These are phyloP conservation scores for Agaricus sinodeliciosus DNA, from an alignment of 768 basidiomycete species.

Conservation along the genomic window DNA sequence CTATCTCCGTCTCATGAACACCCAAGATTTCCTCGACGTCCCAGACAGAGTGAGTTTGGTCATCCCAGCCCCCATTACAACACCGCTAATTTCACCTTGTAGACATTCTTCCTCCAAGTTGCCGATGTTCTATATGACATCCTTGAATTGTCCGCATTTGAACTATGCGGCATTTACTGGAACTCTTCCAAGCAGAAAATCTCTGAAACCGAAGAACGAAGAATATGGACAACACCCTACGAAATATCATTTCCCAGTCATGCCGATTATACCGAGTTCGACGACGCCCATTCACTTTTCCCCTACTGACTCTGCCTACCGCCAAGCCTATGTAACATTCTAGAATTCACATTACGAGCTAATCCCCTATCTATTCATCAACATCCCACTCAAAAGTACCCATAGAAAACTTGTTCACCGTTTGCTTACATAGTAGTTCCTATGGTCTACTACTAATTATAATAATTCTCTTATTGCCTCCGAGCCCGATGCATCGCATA, in stretches of 20 bases:
- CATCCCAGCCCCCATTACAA: constrained; percentile 6
- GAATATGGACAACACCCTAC: constrained; percentile 32
- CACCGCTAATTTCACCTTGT: constrained; percentile 12
- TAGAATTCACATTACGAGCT: not conserved
- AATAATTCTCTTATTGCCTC: constrained; percentile 2
- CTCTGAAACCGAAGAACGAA: constrained; percentile 29
- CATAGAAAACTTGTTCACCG: not conserved
- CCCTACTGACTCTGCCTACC: constrained; percentile 5
- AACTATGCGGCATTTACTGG: constrained; percentile 76
- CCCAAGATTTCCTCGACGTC: constrained; percentile 40
- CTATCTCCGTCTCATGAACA: constrained; percentile 63
- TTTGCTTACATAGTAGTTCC: not conserved
- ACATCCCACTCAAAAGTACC: constrained; percentile 8
- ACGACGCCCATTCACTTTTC: constrained; percentile 7
- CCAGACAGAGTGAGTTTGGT: constrained; percentile 44
- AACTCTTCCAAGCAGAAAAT: constrained; percentile 38
- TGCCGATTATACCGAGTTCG: constrained; percentile 7
- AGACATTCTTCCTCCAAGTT: constrained; percentile 32
- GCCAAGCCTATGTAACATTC: not conserved
- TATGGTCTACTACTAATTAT: constrained; percentile 6
- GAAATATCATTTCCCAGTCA: constrained; percentile 7
- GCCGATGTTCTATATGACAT: constrained; percentile 41
- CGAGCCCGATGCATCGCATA: not conserved
- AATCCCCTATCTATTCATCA: constrained; percentile 4
- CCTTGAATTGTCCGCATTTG: constrained; percentile 57